Percentiles rank a stretch among this genome's conserved stretches.
These are phyloP conservation scores for Stromatinia cepivora DNA, from an alignment of 2,329 filamentous ascomycete genomes.

Conservation along the genomic window DNA sequence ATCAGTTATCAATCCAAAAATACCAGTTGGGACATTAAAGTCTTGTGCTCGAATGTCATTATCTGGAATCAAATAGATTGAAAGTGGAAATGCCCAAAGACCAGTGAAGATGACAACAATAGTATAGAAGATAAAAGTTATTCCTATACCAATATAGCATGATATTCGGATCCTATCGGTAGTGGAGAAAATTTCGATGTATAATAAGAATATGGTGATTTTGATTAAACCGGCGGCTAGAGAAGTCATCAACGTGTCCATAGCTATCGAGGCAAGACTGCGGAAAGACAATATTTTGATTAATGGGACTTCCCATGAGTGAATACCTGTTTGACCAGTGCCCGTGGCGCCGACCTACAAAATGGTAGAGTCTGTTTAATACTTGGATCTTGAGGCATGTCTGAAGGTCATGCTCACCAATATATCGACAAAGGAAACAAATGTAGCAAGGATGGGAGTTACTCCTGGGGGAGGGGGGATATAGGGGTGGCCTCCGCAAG, in stretches of 20 bases:
- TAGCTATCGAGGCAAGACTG: neutral
- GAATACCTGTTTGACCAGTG: neutral
- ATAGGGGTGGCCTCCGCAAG: too few relatives aligned
- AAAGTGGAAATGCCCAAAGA: neutral
- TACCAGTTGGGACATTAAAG: neutral
- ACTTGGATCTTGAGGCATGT: neutral
- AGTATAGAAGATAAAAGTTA: neutral
- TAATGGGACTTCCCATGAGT: neutral
- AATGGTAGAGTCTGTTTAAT: neutral
- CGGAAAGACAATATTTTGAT: neutral
- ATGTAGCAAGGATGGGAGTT: neutral
- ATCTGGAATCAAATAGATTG: neutral
- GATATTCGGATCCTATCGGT: neutral
- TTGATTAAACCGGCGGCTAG: neutral
- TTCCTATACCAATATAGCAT: neutral
- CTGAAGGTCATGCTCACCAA: neutral
- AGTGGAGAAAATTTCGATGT: neutral
- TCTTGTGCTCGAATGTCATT: too few relatives aligned
- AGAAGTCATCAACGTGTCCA: neutral
- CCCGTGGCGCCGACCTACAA: neutral
- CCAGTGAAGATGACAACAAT: too few relatives aligned
- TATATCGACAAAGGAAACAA: neutral
- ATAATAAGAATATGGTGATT: neutral
- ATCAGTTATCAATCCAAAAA: neutral
- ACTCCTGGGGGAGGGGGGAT: too few relatives aligned